phyloP scores from a whole-genome alignment of 2,329 filamentous ascomycete species.

The Colletotrichum eremochloae region DNA sequence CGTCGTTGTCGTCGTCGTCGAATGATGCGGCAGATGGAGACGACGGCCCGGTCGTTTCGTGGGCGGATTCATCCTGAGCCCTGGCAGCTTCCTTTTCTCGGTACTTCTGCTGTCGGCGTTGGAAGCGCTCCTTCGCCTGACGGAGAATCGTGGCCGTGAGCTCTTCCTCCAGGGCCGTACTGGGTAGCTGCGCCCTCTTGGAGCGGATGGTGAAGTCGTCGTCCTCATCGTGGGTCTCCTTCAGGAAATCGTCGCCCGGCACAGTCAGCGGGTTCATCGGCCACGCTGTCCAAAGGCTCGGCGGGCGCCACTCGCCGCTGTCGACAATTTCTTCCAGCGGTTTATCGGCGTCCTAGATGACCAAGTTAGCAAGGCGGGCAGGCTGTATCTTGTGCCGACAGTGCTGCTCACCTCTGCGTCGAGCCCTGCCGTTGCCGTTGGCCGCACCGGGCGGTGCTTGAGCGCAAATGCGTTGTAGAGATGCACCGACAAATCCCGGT shows the following conservation, averaged over 20 bases:
- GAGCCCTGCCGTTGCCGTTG: constrained; percentile 9
- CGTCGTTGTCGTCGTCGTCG: constrained; percentile 9
- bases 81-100: constrained; percentile 4
- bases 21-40: constrained; percentile 11
- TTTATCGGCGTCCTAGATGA: constrained; percentile 15
- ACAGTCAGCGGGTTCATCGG: constrained; percentile 75
- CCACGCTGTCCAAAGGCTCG: constrained; percentile 86
- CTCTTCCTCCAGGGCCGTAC: constrained; percentile 76
- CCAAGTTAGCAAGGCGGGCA: constrained; percentile 8
- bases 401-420: constrained; percentile 16
- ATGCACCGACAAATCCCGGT: constrained; percentile 79
- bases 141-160: constrained; percentile 76
- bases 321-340: constrained; percentile 45
- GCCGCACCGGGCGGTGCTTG: constrained; percentile 60
- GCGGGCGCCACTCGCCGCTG: constrained; percentile 60
- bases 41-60: constrained; percentile 3
- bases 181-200: constrained; percentile 61
- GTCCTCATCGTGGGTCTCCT: constrained; percentile 59
- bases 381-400: neutral
- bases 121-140: constrained; percentile 76
- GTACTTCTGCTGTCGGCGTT: constrained; percentile 50
- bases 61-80: neutral
- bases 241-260: constrained; percentile 68
- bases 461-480: constrained; percentile 83
- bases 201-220: constrained; percentile 66